These are phyloP conservation scores for Rhizopogon vesiculosus DNA, from an alignment of 768 basidiomycete species.

Conservation along the genomic window DNA sequence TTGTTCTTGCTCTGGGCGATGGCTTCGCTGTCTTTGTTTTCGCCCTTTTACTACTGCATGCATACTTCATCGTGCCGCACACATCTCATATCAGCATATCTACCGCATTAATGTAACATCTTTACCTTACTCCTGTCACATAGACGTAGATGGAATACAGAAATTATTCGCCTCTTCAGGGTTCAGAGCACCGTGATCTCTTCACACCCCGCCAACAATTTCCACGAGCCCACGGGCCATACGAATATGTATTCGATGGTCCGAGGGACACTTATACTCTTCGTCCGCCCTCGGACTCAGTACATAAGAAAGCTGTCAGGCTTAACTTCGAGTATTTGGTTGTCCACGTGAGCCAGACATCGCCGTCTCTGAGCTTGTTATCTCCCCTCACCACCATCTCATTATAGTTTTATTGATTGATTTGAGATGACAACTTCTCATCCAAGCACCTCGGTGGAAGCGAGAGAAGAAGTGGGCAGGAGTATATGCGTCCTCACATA, in stretches of 20 bases:
- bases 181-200: too few relatives aligned
- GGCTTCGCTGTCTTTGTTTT: not conserved
- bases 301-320: too few relatives aligned
- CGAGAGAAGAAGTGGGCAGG: slow-evolving; percentile 19
- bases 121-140: not conserved
- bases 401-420: too few relatives aligned
- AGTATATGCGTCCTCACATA: slow-evolving; percentile 52
- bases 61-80: not conserved
- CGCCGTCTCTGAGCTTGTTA: not conserved
- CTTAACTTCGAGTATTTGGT: too few relatives aligned
- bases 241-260: too few relatives aligned
- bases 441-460: slow-evolving; percentile 20
- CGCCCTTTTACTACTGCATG: not conserved
- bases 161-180: not conserved
- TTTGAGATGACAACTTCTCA: slow-evolving; percentile 13
- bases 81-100: not conserved
- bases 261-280: too few relatives aligned
- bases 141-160: not conserved
- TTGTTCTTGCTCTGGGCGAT: not conserved
- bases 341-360: too few relatives aligned
- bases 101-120: not conserved
- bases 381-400: not conserved
- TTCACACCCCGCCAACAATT: too few relatives aligned
- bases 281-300: too few relatives aligned
- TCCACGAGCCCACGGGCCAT: too few relatives aligned